Percentiles rank a stretch among this genome's conserved stretches.
Evolutionary conservation across 2,329 filamentous ascomycete species (phyloP).

Genomic region (Lachnellula hyalina): DNA sequence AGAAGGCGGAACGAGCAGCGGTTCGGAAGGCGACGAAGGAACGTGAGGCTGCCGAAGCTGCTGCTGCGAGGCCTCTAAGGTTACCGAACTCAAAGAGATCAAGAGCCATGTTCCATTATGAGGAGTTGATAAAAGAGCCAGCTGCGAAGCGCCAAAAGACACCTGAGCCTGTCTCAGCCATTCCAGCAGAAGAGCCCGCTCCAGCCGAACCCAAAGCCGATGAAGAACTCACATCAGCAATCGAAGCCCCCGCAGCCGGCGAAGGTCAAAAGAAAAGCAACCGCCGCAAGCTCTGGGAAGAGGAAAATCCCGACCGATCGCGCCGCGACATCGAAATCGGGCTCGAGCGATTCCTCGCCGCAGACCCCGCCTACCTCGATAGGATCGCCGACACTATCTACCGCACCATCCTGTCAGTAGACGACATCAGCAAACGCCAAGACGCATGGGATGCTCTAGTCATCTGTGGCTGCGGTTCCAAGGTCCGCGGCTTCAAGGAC

Average conservation of each 20-base stretch:
- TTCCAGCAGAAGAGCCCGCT: conserved; percentile 9
- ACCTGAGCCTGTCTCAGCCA: conserved; percentile 22
- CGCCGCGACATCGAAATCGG: conserved; percentile 71
- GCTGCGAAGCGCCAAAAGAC: conserved; percentile 37
- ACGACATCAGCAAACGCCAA: conserved; percentile 78
- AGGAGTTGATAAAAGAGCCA: conserved; percentile 50
- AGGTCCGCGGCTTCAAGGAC: conserved; percentile 75
- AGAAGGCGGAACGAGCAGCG: conserved; percentile 63
- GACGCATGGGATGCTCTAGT: conserved; percentile 89
- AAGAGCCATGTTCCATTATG: conserved; percentile 67
- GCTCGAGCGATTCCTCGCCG: conserved; percentile 66
- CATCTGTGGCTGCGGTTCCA: conserved; percentile 81
- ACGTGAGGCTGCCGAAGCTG: conserved; percentile 42
- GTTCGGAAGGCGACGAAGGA: conserved; percentile 57
- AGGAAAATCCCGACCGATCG: conserved; percentile 45
- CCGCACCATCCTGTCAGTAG: conserved; percentile 73
- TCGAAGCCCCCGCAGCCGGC: conserved; percentile 1
- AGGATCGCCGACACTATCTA: conserved; percentile 81
- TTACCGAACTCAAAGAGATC: conserved; percentile 69
- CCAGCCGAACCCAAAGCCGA: conserved; percentile 9
- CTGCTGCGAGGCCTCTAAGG: conserved; percentile 49
- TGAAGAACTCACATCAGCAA: conserved; percentile 4
- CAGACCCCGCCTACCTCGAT: conserved; percentile 68
- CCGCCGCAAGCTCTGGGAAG: conserved; percentile 25
- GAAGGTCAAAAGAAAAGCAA: conserved; percentile 26